Percentiles rank a stretch among this genome's conserved stretches.
These are phyloP conservation scores for Arxiozyma heterogenica DNA, from an alignment of 1,139 yeast species.

Conservation along the genomic window DNA sequence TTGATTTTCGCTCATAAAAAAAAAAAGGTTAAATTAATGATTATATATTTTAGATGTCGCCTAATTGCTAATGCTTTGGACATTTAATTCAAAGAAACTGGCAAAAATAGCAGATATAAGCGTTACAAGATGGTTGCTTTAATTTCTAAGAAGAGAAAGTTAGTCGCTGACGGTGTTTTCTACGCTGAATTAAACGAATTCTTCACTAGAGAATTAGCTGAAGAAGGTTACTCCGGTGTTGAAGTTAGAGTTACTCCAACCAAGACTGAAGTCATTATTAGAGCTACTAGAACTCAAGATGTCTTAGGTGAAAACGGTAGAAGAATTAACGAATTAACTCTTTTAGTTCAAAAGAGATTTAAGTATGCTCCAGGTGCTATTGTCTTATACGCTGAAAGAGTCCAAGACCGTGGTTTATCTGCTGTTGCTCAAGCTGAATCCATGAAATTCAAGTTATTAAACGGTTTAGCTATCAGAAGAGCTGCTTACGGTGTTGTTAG, in stretches of 20 bases:
- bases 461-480: constrained; percentile 99
- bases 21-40: not conserved
- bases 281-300: constrained; percentile 98
- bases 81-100: not conserved
- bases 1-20: not conserved
- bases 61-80: not conserved
- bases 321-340: constrained; percentile 98
- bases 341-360: constrained; percentile 98
- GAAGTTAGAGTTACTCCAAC: constrained; percentile 98
- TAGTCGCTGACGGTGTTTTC: constrained; percentile 99
- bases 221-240: constrained; percentile 99
- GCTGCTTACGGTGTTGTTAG: constrained; percentile 99
- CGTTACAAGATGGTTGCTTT: constrained; percentile 45
- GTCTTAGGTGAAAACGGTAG: constrained; percentile 99
- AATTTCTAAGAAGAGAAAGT: constrained; percentile 79
- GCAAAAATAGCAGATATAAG: constrained; percentile 7
- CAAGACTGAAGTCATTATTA: constrained; percentile 96
- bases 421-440: constrained; percentile 99
- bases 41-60: too few species aligned
- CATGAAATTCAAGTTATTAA: constrained; percentile 93
- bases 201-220: constrained; percentile 99
- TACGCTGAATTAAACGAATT: constrained; percentile 99
- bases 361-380: constrained; percentile 90
- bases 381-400: constrained; percentile 97
- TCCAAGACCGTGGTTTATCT: constrained; percentile 98